Base-by-base conservation (phyloP, 2,329 filamentous ascomycete genomes). In the Falciphora oryzae region DNA sequence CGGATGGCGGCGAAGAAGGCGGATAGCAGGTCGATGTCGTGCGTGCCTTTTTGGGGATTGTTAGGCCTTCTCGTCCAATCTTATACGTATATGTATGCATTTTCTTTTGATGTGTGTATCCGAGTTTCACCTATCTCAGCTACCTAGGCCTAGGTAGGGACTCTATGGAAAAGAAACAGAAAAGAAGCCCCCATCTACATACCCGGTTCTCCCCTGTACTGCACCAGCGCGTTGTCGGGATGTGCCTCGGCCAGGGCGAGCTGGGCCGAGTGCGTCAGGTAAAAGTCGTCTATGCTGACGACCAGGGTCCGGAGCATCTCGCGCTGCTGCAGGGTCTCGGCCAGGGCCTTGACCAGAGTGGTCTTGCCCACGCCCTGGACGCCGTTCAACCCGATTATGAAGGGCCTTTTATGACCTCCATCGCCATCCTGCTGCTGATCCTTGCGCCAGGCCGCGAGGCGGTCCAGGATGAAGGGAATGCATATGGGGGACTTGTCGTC, bases 321-420 rank as follows among this genome's bases (percentile, higher is more conserved):
- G 35, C 77, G 71, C 18, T 80, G 75, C 60, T 83, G 80, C 53
- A 94, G 84, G 18, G 83, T 85, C 27, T 80, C 74, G 68, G 86
- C 83, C 58, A 96, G 83, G 5, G 84, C 81, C 53, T 82, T 82
- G 53, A 93, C 93, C 71, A 97, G 84, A 16, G 93, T 96, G 4
- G 93, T 96, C 80, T 98, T 97, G 69, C 94, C 94, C 53, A 91
- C 89, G 66, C 94, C 94, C 78, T 97, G 94, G 32, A 97, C 87
- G 66, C 93, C 94, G 71, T 96, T 96, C 71, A 98, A 84, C 60
- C 93, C 94, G 67, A 97, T 83, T 74, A 97, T 86, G 75, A 97
- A 91, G 32, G 93, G 92, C 27, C 83, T 83, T 71, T 71, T 65
- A 25, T 57, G 57, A 16, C 25, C 25, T 3, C 16, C 3, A 35